Base-by-base conservation (phyloP, 495 filamentous ascomycete genomes). In the Daldinia childiae region DNA sequence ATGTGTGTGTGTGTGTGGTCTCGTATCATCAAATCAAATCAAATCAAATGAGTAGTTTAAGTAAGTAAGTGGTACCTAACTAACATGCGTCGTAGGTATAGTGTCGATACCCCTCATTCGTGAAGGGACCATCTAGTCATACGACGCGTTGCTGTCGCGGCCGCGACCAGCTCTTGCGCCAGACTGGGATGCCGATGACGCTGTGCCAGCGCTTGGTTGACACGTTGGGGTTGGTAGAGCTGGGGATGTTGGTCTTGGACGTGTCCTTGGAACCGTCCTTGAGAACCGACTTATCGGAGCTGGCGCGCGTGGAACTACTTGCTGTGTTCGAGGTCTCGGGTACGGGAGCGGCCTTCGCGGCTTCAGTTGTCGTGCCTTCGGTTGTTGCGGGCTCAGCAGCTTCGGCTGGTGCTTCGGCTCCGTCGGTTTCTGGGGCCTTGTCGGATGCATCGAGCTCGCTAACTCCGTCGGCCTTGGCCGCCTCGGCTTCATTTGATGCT, bases 141-240 rank as follows among this genome's bases (percentile, higher is more conserved):
- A 69, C 39, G 9, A 58, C 68, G 34, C 62, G 58, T 29, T 57
- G 68, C 62, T 70, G 68, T 17, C 62, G 57, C 36, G 45, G 62
- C 38, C 41, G 38, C 6, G 68, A 60, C 68, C 68, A 70, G 9
- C 41, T 51, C 56, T 60, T 55, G 3, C 68, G 61, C n/a, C 63
- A 70, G 38, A 64, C 27, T 0, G 68, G 19, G 36, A 70, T 65
- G 26, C 68, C 68, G 56, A 70, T 39, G 11, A 70, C 62, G 39
- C 51, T 65, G 38, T 70, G 68, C 68, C 68, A 70, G 6, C 57
- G 55, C 29, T 65, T 70, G 43, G 43, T 21, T 8, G 17, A 21
- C 30, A 21, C 19, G 56, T 21, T 38, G 21, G 19, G 32, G 32
- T 24, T 48, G 45, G 29, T 54, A 27, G 32, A 64, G 17, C 66